Conservation (phyloP, 306 rosid genomes). For the Sophora flavescens region DNA sequence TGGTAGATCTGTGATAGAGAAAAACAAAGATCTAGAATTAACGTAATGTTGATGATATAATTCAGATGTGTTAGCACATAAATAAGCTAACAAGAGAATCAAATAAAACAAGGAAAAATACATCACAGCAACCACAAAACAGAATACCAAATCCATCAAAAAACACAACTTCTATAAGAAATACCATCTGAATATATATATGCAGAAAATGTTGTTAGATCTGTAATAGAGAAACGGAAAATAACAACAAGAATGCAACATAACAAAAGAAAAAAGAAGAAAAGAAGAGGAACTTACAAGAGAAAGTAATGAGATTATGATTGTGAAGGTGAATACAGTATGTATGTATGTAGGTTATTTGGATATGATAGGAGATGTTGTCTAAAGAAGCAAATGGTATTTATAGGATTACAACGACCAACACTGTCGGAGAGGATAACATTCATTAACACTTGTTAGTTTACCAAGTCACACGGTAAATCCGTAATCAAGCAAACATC, state of each 20-base stretch:
- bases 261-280: neutral
- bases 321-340: neutral
- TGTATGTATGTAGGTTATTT: no score
- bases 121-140: neutral
- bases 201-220: slow-evolving; percentile 46
- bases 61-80: neutral
- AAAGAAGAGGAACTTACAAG: slow-evolving; percentile 38
- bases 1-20: no score
- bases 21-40: slow-evolving; percentile 48
- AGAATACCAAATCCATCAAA: neutral
- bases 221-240: slow-evolving; percentile 30
- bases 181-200: neutral
- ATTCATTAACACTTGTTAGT: slow-evolving; percentile 28
- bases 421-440: slow-evolving; percentile 50
- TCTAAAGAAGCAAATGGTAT: slow-evolving; percentile 20
- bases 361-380: slow-evolving; percentile 5
- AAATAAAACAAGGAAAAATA: neutral
- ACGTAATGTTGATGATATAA: neutral
- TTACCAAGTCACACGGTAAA: slow-evolving; percentile 50
- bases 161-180: neutral
- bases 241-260: neutral
- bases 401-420: slow-evolving; percentile 54
- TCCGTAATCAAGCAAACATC: neutral
- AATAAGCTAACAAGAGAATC: neutral
- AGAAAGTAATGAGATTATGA: slow-evolving; percentile 7